Base-by-base conservation (phyloP, 176 grass and related monocot genomes). In the Rhynchospora tenuis region DNA sequence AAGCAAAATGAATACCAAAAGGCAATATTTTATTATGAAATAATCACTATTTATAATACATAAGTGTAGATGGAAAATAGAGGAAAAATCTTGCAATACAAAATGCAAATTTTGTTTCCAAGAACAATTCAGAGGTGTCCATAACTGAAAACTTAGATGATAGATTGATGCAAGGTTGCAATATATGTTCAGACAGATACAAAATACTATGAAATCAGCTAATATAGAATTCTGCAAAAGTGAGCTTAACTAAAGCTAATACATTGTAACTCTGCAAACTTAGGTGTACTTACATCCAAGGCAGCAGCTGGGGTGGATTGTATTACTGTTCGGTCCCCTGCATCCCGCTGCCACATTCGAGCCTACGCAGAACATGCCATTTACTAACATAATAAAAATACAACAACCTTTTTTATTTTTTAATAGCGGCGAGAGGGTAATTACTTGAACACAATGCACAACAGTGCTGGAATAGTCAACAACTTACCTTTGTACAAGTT, bases 261-360 rank as follows among this genome's bases (percentile, higher is more conserved):
- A 28, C 6, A 63, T 84, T 54, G 60, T 22, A 62, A 64, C 3
- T 64, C 64, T 65, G 47, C 19, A 33, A 59, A 73, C 19, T 63
- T 74, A n/a, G 48, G 86, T 80, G 42, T 50, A 85, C 90, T n/a
- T 84, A 99, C 96, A 69, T 99, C 96, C 50, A 99, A 59, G 72
- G 93, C 84, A 65, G 96, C 96, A 81, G 96, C 96, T 87, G 93
- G 88, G 85, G 93, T 99, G 28, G 96, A 86, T 85, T 99, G 93
- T 88, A 99, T 66, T 47, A 81, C 80, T 14, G 80, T 84, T 82
- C 91, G 88, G 64, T 95, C 96, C 75, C 91, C 90, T n/a, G 74
- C 85, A 81, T 99, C 91, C 46, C 91, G 82, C 86, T 99, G 96
- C 93, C 91, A 99, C 96, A 95, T 92, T 82, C 93, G 91, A 83